Percentiles rank a stretch among this genome's conserved stretches.
These are phyloP conservation scores for Ophiostoma montium DNA, from an alignment of 2,329 filamentous ascomycete species.

Conservation along the genomic window DNA sequence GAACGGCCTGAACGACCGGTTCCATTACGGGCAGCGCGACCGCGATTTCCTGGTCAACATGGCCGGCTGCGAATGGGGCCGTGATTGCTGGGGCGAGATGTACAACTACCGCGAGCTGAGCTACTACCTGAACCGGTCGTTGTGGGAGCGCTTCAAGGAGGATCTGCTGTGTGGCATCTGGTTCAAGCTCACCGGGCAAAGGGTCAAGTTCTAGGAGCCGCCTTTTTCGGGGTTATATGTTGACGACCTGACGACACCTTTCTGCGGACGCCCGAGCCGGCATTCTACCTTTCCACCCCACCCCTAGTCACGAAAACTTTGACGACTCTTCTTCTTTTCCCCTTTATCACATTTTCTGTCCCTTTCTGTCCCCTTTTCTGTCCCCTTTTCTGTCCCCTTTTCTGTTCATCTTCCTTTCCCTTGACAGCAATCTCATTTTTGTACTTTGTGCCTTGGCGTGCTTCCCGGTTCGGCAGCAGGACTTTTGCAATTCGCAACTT, in stretches of 20 bases:
- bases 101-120: slow-evolving; percentile 87
- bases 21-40: slow-evolving; percentile 77
- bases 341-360: neutral
- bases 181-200: slow-evolving; percentile 49
- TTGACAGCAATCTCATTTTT: no score
- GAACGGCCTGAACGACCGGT: slow-evolving; percentile 55
- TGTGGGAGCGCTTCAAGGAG: slow-evolving; percentile 65
- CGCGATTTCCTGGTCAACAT: slow-evolving; percentile 95
- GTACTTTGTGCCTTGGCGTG: no score
- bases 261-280: neutral
- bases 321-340: neutral
- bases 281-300: neutral
- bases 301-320: neutral
- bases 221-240: neutral
- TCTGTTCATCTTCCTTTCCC: no score
- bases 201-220: slow-evolving; percentile 38
- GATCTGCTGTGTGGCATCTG: slow-evolving; percentile 46
- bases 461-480: no score
- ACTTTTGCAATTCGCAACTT: neutral
- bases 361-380: neutral
- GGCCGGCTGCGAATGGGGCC: slow-evolving; percentile 93
- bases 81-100: slow-evolving; percentile 97
- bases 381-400: neutral
- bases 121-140: slow-evolving; percentile 72
- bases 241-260: neutral